phyloP scores from a whole-genome alignment of 2,329 filamentous ascomycete species.

The Pyrenochaeta sp. region DNA sequence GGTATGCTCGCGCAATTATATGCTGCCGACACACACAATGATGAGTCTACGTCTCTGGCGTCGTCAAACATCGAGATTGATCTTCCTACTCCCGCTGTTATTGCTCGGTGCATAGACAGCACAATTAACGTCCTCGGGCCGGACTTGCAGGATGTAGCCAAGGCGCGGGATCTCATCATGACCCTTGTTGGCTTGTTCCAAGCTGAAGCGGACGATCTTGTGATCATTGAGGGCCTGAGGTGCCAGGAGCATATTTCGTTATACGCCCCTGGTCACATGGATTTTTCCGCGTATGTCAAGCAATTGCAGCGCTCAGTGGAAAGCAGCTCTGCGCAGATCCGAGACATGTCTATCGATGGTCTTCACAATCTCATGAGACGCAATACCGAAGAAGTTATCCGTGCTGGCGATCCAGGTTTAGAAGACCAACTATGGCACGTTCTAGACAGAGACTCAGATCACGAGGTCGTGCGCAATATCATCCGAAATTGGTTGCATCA shows the following conservation, averaged over 20 bases:
- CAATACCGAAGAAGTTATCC: constrained; percentile 82
- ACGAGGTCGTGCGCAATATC: constrained; percentile 84
- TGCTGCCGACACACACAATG: constrained; percentile 87
- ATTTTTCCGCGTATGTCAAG: constrained; percentile 83
- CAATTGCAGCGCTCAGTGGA: constrained; percentile 79
- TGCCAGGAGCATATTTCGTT: constrained; percentile 92
- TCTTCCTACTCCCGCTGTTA: constrained; percentile 79
- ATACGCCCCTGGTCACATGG: constrained; percentile 87
- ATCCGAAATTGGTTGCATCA: constrained; percentile 94
- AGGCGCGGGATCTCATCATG: constrained; percentile 90
- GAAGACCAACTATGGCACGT: constrained; percentile 93
- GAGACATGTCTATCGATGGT: constrained; percentile 83
- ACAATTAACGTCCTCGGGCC: constrained; percentile 95
- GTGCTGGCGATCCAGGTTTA: constrained; percentile 76
- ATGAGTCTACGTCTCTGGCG: constrained; percentile 78
- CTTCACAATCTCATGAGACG: constrained; percentile 95
- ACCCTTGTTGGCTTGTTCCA: constrained; percentile 85
- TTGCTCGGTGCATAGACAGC: constrained; percentile 91
- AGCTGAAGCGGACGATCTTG: constrained; percentile 72
- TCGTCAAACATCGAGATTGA: constrained; percentile 92
- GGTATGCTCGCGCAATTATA: constrained; percentile 96
- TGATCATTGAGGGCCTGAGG: constrained; percentile 78
- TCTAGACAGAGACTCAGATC: constrained; percentile 77
- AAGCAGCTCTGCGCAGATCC: constrained; percentile 72
- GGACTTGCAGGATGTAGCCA: constrained; percentile 89